phyloP scores from a whole-genome alignment of 2,329 filamentous ascomycete species.

The Penicillium sp. region DNA sequence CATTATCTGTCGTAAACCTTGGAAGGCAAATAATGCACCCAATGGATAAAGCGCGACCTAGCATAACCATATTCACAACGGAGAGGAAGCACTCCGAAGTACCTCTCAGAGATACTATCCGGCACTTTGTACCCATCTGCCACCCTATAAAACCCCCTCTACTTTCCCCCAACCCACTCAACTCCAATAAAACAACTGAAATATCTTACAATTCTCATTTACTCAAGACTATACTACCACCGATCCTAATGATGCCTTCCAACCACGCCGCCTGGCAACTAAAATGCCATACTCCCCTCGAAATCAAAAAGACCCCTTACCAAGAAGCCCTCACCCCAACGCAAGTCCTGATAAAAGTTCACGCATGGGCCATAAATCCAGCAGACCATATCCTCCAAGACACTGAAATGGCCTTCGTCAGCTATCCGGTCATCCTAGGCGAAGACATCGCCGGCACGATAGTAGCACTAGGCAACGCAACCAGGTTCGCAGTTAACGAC shows the following conservation, averaged over 20 bases:
- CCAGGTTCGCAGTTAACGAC: conserved; percentile 14
- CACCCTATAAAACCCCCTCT: neutral
- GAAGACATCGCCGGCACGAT: conserved; percentile 47
- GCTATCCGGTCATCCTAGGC: conserved; percentile 42
- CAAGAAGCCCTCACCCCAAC: neutral
- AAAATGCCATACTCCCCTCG: neutral
- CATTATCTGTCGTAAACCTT: neutral
- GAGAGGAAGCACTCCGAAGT: neutral
- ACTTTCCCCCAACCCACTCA: neutral
- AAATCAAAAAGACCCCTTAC: conserved; percentile 1
- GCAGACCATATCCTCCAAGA: conserved; percentile 5
- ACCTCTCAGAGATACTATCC: neutral
- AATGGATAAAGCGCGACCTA: neutral
- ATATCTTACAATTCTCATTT: neutral
- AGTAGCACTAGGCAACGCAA: conserved; percentile 2
- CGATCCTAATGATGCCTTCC: neutral
- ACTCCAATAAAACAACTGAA: neutral
- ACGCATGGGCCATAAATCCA: conserved; percentile 9
- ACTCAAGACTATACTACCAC: no score
- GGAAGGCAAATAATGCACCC: neutral
- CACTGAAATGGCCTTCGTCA: conserved; percentile 6
- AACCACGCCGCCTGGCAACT: conserved; percentile 8
- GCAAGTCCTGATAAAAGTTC: conserved; percentile 4
- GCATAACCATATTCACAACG: neutral
- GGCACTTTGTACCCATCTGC: neutral